These are phyloP conservation scores for Goffeauzyma gilvescens DNA, from an alignment of 768 basidiomycete genomes.

Conservation along the genomic window DNA sequence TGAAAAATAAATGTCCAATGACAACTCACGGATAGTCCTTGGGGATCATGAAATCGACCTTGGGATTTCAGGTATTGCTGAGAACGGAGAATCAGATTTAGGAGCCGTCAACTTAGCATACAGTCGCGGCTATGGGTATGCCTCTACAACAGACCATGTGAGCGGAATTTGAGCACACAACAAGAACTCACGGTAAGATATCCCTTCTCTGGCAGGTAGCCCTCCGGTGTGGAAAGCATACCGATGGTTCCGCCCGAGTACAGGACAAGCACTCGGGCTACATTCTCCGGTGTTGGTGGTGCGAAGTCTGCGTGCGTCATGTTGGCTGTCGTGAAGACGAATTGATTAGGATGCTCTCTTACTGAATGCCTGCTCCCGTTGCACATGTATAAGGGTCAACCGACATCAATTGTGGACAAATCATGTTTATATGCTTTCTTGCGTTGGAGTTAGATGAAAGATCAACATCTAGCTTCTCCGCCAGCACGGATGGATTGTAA, in stretches of 20 bases:
- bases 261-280: slow-evolving; percentile 3
- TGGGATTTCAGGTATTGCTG: slow-evolving; percentile 54
- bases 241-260: slow-evolving; percentile 8
- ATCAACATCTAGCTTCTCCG: too few relatives aligned
- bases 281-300: background rate
- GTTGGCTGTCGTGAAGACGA: too few relatives aligned
- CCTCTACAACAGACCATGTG: too few relatives aligned
- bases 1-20: background rate
- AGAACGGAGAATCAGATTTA: slow-evolving; percentile 15
- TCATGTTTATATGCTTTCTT: too few relatives aligned
- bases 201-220: slow-evolving; percentile 11
- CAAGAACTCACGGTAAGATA: slow-evolving; percentile 6
- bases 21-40: slow-evolving; percentile 44
- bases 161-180: background rate
- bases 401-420: too few relatives aligned
- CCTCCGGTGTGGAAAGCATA: slow-evolving; percentile 4
- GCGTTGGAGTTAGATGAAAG: too few relatives aligned
- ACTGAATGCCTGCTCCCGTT: too few relatives aligned
- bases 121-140: too few relatives aligned
- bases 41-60: slow-evolving; percentile 76
- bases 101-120: background rate
- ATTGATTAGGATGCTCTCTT: too few relatives aligned
- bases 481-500: too few relatives aligned
- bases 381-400: too few relatives aligned
- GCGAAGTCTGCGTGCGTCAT: too few relatives aligned